Evolutionary conservation across 1,284 basidiomycete species (phyloP).

Genomic region (Tilletia indica): DNA sequence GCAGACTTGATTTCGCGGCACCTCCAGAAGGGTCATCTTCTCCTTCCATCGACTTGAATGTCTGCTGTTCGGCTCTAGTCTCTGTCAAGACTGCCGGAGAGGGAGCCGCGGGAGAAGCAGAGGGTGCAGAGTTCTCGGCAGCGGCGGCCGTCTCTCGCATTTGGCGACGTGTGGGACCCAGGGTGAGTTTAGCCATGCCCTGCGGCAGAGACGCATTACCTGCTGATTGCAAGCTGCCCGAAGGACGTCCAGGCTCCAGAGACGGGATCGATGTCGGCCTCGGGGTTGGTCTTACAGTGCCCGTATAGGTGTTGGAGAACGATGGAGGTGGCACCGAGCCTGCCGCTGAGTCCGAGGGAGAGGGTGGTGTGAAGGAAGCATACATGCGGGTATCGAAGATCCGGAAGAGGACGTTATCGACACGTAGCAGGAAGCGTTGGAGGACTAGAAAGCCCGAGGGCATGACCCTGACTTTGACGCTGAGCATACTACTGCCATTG

Average conservation of each 20-base stretch:
- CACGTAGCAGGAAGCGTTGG: slow-evolving; percentile 84
- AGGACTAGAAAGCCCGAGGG: slow-evolving; percentile 92
- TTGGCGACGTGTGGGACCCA: slow-evolving; percentile 6
- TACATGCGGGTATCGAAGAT: slow-evolving; percentile 86
- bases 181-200: neutral
- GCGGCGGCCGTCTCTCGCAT: slow-evolving; percentile 1
- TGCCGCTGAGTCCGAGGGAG: neutral
- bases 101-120: neutral
- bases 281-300: neutral
- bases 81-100: too few relatives aligned
- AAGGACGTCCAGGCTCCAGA: neutral
- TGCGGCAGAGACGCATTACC: neutral
- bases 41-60: too few relatives aligned
- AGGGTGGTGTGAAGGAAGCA: slow-evolving; percentile 66
- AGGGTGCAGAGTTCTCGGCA: neutral
- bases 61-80: too few relatives aligned
- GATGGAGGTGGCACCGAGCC: neutral
- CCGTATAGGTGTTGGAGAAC: neutral
- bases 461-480: slow-evolving; percentile 76
- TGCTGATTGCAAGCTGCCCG: neutral
- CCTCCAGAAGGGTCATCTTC: neutral
- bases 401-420: slow-evolving; percentile 92
- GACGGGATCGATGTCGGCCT: neutral
- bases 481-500: slow-evolving; percentile 51
- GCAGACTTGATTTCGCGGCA: slow-evolving; percentile 20